Evolutionary conservation across 306 rosid species (phyloP).

Genomic region (Lathyrus sativus): DNA sequence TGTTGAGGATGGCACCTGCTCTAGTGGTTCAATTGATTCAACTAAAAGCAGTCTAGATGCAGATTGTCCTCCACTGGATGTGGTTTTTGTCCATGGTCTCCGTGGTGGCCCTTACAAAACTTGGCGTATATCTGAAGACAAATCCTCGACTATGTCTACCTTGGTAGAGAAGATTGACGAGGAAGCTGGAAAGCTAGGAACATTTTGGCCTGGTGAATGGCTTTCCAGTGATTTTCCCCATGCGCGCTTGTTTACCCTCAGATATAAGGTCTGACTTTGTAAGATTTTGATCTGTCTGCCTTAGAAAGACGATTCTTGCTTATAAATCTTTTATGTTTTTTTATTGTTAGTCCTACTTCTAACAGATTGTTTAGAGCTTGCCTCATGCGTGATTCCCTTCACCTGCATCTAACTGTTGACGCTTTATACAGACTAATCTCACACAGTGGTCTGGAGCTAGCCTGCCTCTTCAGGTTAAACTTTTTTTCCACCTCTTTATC

Average conservation of each 20-base stretch:
- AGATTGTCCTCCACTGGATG: conserved; percentile 63
- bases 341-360: not conserved
- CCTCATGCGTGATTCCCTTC: conserved; percentile 21
- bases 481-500: conserved; percentile 27
- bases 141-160: conserved; percentile 74
- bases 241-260: conserved; percentile 85
- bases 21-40: conserved; percentile 44
- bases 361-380: conserved; percentile 33
- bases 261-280: conserved; percentile 76
- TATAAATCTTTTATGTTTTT: conserved; percentile 31
- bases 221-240: conserved; percentile 83
- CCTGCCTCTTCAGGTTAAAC: conserved; percentile 90
- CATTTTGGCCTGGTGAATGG: conserved; percentile 99
- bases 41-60: conserved; percentile 39
- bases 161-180: conserved; percentile 95
- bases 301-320: conserved; percentile 16
- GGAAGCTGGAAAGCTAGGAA: conserved; percentile 95
- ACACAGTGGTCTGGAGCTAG: conserved; percentile 98
- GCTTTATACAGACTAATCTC: conserved; percentile 79
- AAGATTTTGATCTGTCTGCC: conserved; percentile 31
- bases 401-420: conserved; percentile 45
- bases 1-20: conserved; percentile 42
- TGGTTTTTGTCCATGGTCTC: conserved; percentile 91
- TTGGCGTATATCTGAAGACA: conserved; percentile 95
- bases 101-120: conserved; percentile 92